Percentiles rank a stretch among this genome's conserved stretches.
Evolutionary conservation across 169 alveolate genomes (phyloP).

Genomic region (Miamiensis avidus): DNA sequence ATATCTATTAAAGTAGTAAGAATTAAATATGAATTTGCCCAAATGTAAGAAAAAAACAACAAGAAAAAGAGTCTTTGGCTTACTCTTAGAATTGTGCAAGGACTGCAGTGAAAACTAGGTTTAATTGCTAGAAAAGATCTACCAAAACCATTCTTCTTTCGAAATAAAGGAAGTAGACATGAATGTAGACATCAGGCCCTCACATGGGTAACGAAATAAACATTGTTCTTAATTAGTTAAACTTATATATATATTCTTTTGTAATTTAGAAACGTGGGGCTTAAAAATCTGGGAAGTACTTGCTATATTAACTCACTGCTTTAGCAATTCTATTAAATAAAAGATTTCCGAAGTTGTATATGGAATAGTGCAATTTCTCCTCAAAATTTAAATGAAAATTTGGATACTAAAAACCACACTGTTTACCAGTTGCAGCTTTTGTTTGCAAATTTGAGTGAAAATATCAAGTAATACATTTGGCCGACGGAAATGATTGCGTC

Average conservation of each 20-base stretch:
- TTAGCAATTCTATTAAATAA: slow-evolving; percentile 85
- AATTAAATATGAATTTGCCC: not conserved
- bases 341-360: slow-evolving; percentile 59
- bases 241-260: no score
- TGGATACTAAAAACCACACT: slow-evolving; percentile 48
- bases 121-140: not conserved
- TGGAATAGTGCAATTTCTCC: not conserved
- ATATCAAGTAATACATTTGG: slow-evolving; percentile 70
- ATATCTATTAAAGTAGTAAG: not conserved
- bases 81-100: not conserved
- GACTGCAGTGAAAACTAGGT: not conserved
- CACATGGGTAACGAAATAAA: not conserved
- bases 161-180: not conserved
- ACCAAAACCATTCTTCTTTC: no score
- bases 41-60: not conserved
- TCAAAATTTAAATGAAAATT: slow-evolving; percentile 4
- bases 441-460: slow-evolving; percentile 71
- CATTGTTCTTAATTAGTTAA: no score
- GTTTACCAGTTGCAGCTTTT: slow-evolving; percentile 51
- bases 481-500: slow-evolving; percentile 68
- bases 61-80: not conserved
- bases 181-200: not conserved
- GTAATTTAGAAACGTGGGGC: slow-evolving; percentile 56
- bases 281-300: slow-evolving; percentile 81
- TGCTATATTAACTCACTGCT: slow-evolving; percentile 86